These are phyloP conservation scores for Penicillium griseofulvum DNA, from an alignment of 2,329 filamentous ascomycete genomes.

Conservation along the genomic window DNA sequence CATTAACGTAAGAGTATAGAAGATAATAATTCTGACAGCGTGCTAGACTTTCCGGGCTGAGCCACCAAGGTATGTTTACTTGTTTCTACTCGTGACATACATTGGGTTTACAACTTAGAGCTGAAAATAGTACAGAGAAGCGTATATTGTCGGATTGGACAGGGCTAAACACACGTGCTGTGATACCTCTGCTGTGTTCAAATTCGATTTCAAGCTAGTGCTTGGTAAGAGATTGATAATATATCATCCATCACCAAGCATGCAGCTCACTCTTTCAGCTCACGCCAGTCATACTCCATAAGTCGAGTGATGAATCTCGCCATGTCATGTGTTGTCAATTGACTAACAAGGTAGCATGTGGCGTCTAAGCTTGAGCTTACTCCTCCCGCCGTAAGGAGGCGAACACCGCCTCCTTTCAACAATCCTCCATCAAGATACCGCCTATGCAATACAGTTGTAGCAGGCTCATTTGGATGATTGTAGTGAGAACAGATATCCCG, in stretches of 20 bases:
- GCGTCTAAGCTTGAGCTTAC: slow-evolving; percentile 80
- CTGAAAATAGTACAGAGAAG: background rate
- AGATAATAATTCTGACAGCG: background rate
- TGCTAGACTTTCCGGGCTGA: background rate
- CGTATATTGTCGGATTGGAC: background rate
- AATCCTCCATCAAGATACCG: slow-evolving; percentile 22
- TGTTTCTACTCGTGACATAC: background rate
- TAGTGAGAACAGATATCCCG: slow-evolving; percentile 20
- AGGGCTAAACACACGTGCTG: background rate
- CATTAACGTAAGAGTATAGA: background rate
- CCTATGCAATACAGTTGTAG: slow-evolving; percentile 16
- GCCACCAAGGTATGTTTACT: background rate
- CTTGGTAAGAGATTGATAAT: background rate
- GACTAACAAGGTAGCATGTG: slow-evolving; percentile 78
- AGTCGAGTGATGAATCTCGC: slow-evolving; percentile 71
- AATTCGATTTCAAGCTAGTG: background rate
- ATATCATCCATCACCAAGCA: background rate
- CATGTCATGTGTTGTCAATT: slow-evolving; percentile 72
- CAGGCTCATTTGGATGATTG: background rate
- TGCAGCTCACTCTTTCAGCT: slow-evolving; percentile 9
- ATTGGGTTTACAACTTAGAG: background rate
- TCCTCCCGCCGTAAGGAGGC: slow-evolving; percentile 78
- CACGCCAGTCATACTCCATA: slow-evolving; percentile 78
- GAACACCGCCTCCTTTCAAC: slow-evolving; percentile 49
- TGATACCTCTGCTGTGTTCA: background rate